These are phyloP conservation scores for Candida xyloterini DNA, from an alignment of 805 yeast genomes.

Conservation along the genomic window DNA sequence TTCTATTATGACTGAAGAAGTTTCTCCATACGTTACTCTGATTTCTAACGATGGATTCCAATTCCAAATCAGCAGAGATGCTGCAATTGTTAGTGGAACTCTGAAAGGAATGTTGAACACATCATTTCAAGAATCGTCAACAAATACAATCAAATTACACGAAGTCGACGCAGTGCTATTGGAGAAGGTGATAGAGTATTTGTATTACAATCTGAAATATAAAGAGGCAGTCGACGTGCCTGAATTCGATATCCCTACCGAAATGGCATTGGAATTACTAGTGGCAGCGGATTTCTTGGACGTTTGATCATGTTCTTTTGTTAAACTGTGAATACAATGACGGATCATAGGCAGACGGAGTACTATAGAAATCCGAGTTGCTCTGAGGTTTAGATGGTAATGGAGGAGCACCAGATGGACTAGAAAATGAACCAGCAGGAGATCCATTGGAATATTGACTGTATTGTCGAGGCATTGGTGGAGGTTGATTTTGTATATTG, in stretches of 20 bases:
- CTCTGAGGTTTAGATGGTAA: conserved; percentile 27
- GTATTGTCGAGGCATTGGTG: conserved; percentile 12
- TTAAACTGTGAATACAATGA: conserved; percentile 40
- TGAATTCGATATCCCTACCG: conserved; percentile 89
- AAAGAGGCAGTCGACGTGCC: conserved; percentile 66
- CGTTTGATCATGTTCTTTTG: conserved; percentile 35
- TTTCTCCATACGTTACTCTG: conserved; percentile 50
- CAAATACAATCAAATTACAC: conserved; percentile 49
- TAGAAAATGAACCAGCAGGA: conserved; percentile 3
- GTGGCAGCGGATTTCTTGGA: conserved; percentile 92
- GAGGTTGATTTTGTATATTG: conserved; percentile 16
- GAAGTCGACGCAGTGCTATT: conserved; percentile 72
- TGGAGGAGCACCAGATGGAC: conserved; percentile 24
- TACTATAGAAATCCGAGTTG: conserved; percentile 41
- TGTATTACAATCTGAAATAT: conserved; percentile 72
- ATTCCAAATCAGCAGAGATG: conserved; percentile 62
- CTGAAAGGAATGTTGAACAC: conserved; percentile 54
- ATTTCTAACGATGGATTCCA: conserved; percentile 70
- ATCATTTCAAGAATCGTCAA: conserved; percentile 58
- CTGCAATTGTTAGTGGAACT: conserved; percentile 72
- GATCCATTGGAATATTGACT: conserved; percentile 2
- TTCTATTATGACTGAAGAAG: conserved; percentile 20
- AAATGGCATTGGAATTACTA: conserved; percentile 83
- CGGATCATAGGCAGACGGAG: conserved; percentile 50
- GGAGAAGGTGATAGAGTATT: conserved; percentile 79